phyloP scores from a whole-genome alignment of 73 alveolate species.

The Paraurostyla sp. region DNA sequence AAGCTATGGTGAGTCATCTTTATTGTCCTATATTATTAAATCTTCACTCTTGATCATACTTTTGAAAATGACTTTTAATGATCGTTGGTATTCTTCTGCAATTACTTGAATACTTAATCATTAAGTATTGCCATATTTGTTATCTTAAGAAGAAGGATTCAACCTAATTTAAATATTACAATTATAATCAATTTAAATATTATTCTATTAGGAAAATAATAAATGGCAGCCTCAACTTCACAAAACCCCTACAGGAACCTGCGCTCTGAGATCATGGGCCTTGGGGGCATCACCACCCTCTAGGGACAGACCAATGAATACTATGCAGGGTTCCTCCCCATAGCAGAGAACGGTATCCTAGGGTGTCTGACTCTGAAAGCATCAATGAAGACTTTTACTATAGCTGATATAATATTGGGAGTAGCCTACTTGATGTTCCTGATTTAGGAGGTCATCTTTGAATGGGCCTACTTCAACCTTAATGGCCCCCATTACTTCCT shows the following conservation, averaged over 20 bases:
- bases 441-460: constrained; percentile 20
- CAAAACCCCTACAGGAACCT: neutral
- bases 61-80: no score
- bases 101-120: no score
- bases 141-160: no score
- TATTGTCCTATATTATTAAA: no score
- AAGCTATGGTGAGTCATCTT: no score
- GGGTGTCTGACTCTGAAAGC: constrained; percentile 13
- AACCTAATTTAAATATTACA: no score
- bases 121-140: no score
- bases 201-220: no score
- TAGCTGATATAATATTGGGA: constrained; percentile 24
- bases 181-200: no score
- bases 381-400: neutral
- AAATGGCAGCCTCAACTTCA: neutral
- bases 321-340: neutral
- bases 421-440: constrained; percentile 21
- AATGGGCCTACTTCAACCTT: constrained; percentile 39
- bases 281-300: constrained; percentile 33
- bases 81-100: no score
- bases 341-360: constrained; percentile 38
- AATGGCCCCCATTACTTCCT: constrained; percentile 53
- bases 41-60: no score
- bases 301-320: neutral
- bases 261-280: constrained; percentile 14